Evolutionary conservation across 2,329 filamentous ascomycete genomes (phyloP), one percentile per base, ranked within the genome.

Genomic region (Dothistroma septosporum): DNA sequence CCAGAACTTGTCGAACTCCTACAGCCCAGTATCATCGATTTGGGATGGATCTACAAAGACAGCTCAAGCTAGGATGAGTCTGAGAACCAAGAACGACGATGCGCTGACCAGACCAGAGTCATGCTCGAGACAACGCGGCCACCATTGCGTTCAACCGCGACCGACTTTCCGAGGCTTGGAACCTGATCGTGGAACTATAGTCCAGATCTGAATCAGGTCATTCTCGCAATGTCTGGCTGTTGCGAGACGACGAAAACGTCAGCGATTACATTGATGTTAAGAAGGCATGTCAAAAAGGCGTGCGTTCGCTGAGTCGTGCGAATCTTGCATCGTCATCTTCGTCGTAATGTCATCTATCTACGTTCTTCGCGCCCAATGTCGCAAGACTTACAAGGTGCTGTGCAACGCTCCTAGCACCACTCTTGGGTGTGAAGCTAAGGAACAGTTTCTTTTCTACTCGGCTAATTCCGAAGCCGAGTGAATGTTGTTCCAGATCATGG

Each of bases 41-140:
- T 57, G 16, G 28, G 58, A 35, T 24, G 44, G 10, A n/a, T 35
- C 4, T 61, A 46, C 55, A 22, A 46, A 33, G 33, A 58, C 12
- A 61, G 61, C 12, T n/a, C 52, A 28, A 53, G 55, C 12, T 64
- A 53, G 48, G 64, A 33, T 12, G 19, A 21, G 1, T 65, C 46
- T 22, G 63, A 63, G 59, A 65, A 64, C 49, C 57, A 58, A 37
- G 59, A 65, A 31, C 57, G 58, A 19, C 61, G 57, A 8, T 64
- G 57, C 24, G 47, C 63, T 19, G 61, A 63, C 35, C 61, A 24
- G 63, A 65, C 37, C 41, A 44, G n/a, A 9, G n/a, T 44, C 41
- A 44, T 8, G 41, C 41, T 19, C 41, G 8, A 19, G 14, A 9
- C 16, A 44, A 44, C 41, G 4, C 41, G n/a, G n/a, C 41, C 16